These are phyloP conservation scores for Dichomitus squalens DNA, from an alignment of 1,284 basidiomycete genomes.

Conservation along the genomic window DNA sequence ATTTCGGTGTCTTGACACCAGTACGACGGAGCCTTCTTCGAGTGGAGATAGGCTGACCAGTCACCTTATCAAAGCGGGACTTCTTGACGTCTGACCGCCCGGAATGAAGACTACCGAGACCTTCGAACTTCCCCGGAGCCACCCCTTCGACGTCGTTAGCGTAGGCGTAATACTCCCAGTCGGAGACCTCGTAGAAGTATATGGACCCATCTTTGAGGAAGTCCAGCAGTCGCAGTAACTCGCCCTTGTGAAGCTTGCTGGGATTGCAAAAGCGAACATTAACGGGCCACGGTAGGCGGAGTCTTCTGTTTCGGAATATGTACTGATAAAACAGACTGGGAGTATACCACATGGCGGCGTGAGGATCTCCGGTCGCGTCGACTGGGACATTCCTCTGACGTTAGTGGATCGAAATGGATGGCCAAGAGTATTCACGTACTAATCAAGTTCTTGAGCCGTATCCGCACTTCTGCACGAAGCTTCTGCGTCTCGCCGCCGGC, in stretches of 20 bases:
- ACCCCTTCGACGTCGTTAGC: not conserved
- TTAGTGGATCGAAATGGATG: not conserved
- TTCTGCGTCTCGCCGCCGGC: not conserved
- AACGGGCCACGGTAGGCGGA: not conserved
- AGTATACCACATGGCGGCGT: not conserved
- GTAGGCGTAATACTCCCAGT: not conserved
- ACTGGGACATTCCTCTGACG: not conserved
- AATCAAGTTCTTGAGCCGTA: not conserved
- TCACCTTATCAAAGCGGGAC: constrained; percentile 2
- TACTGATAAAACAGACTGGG: not conserved
- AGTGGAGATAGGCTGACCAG: not conserved
- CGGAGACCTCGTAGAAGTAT: not conserved
- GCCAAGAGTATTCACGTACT: not conserved
- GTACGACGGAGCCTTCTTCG: not conserved
- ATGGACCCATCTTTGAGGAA: not conserved
- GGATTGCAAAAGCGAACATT: not conserved
- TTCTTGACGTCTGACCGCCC: constrained; percentile 6
- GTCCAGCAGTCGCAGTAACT: not conserved
- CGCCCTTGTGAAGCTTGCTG: not conserved
- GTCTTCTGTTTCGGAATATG: not conserved
- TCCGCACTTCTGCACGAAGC: not conserved
- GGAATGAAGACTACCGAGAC: not conserved
- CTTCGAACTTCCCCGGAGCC: not conserved
- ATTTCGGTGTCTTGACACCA: constrained; percentile 1
- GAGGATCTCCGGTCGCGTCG: not conserved